Evolutionary conservation across 306 rosid genomes (phyloP).

Genomic region (Rubus idaeus): DNA sequence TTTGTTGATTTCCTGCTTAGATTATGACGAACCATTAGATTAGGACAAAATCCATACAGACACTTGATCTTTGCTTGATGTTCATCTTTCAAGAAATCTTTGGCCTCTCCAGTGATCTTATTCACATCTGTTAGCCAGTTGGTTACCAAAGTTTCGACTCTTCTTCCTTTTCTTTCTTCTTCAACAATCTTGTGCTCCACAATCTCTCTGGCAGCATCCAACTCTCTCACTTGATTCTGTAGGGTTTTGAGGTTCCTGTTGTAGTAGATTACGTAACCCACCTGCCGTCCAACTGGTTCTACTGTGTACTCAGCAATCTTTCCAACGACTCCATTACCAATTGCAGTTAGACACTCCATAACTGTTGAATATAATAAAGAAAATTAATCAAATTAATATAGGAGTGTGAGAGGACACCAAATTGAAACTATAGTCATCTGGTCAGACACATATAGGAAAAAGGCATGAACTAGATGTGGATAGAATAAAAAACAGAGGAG

Average conservation of each 20-base stretch:
- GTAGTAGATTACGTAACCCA: background rate
- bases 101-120: background rate
- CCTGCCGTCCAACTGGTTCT: background rate
- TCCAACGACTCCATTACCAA: too few relatives aligned
- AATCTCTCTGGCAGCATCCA: rapidly evolving
- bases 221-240: background rate
- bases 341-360: background rate
- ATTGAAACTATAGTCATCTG: too few relatives aligned
- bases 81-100: background rate
- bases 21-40: background rate
- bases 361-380: background rate
- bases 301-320: background rate
- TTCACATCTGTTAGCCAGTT: background rate
- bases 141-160: background rate
- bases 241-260: background rate
- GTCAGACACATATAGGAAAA: too few relatives aligned
- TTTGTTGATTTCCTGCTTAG: conserved; percentile 2
- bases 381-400: too few relatives aligned
- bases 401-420: too few relatives aligned
- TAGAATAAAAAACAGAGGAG: too few relatives aligned
- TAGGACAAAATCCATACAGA: background rate
- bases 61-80: background rate
- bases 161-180: background rate
- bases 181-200: background rate
- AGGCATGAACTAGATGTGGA: too few relatives aligned